Conservation (phyloP, 1,139 yeast species). For the Magnusiomyces paraingens region DNA sequence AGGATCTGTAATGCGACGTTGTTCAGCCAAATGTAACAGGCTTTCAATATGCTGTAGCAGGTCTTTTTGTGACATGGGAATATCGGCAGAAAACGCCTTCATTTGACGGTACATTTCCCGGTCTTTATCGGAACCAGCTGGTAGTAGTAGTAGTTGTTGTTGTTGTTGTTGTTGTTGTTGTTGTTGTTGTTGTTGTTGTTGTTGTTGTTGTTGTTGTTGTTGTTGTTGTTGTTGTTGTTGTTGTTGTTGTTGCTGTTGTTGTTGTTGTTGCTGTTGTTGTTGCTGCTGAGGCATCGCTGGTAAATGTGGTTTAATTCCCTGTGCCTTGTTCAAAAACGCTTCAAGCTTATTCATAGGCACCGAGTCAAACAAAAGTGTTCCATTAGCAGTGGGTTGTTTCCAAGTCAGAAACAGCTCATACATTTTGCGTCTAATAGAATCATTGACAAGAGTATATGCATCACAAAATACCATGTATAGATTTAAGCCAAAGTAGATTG, state of each 20-base stretch:
- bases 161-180: slow-evolving; percentile 7
- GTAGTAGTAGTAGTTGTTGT: slow-evolving; percentile 3
- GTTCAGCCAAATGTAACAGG: slow-evolving; percentile 36
- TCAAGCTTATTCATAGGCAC: slow-evolving; percentile 71
- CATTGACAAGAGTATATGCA: slow-evolving; percentile 72
- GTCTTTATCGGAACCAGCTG: slow-evolving; percentile 16
- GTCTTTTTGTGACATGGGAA: slow-evolving; percentile 26
- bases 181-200: slow-evolving; percentile 2
- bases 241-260: slow-evolving; percentile 6
- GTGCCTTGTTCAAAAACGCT: slow-evolving; percentile 55
- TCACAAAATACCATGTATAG: slow-evolving; percentile 64
- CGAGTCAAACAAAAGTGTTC: slow-evolving; percentile 49
- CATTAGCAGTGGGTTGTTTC: slow-evolving; percentile 49
- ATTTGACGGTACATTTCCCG: slow-evolving; percentile 10
- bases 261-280: slow-evolving; percentile 6
- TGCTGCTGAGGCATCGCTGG: slow-evolving; percentile 8
- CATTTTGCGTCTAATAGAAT: slow-evolving; percentile 64
- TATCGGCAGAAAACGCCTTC: slow-evolving; percentile 7
- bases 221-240: slow-evolving; percentile 4
- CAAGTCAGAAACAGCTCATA: slow-evolving; percentile 80
- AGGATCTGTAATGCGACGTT: slow-evolving; percentile 35
- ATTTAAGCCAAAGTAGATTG: slow-evolving; percentile 61
- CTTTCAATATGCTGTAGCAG: slow-evolving; percentile 38
- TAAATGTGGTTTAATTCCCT: slow-evolving; percentile 21
- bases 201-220: slow-evolving; percentile 7